Conservation (phyloP, 441 rosid genomes). For the Populus trichocarpa region DNA sequence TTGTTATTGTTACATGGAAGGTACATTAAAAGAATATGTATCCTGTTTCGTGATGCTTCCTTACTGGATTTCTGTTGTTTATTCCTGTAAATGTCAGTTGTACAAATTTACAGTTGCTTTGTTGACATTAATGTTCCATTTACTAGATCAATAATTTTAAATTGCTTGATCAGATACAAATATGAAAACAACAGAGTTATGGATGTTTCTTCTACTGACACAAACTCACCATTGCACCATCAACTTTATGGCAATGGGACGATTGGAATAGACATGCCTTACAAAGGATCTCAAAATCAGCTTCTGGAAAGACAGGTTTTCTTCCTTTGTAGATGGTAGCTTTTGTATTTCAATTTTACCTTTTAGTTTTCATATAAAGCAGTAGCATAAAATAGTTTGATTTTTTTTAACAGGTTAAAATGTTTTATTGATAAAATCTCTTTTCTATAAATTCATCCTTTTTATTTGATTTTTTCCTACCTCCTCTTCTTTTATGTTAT, state of each 20-base stretch:
- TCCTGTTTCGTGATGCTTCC: not conserved
- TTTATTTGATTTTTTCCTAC: not conserved
- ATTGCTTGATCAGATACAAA: constrained; percentile 59
- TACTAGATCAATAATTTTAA: constrained; percentile 7
- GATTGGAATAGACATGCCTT: constrained; percentile 58
- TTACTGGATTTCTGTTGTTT: not conserved
- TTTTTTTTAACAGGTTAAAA: not conserved
- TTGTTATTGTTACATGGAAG: not conserved
- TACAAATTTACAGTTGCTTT: constrained; percentile 6
- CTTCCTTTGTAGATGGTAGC: constrained; percentile 14
- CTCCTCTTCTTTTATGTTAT: not conserved
- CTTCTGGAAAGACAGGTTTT: constrained; percentile 95
- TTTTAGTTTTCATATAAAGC: constrained; percentile 6
- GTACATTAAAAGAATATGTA: not conserved
- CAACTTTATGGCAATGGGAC: constrained; percentile 82
- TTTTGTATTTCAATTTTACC: constrained; percentile 10
- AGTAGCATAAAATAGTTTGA: not conserved
- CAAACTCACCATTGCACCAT: constrained; percentile 63
- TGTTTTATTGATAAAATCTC: not conserved
- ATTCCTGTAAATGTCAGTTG: not conserved
- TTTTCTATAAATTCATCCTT: not conserved
- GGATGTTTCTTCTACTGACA: constrained; percentile 75
- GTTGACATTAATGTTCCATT: constrained; percentile 1
- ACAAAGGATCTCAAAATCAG: constrained; percentile 82
- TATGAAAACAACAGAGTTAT: constrained; percentile 84